Base-by-base conservation (phyloP, 805 yeast species). In the Cyberlindnera veronae region DNA sequence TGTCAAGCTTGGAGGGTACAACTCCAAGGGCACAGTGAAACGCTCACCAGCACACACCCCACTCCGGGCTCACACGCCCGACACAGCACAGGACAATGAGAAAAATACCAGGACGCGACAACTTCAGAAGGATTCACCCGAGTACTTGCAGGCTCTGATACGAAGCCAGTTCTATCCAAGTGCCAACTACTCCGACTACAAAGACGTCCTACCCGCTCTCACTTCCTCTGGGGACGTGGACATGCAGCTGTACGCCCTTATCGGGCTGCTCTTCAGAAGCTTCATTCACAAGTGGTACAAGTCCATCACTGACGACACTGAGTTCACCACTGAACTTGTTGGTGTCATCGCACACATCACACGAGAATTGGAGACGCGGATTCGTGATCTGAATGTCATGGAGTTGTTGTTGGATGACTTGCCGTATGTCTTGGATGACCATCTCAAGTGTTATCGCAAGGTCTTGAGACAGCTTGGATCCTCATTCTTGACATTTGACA, bases 281-380 rank as follows among this genome's bases (percentile, higher is more conserved):
- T 77, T 77, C 47, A 64, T 77, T 3, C 58, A 64, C 16, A 54
- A 63, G 9, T 74, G 79, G 76, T 75, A 76, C 53, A 51, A 51
- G 19, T 45, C 53, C 15, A 51, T 73, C 6, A 60, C 75, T 1
- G 68, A 63, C 33, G 72, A 69, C 36, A 61, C 63, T 2, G 68
- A 69, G 34, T 66, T 77, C 37, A 48, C 62, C 9, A 48, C 40
- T 15, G 80, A 75, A 39, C 41, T 75, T 1, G 53, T 69, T 1
- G 59, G 57, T 16, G 53, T 67, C 2, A 42, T 63, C 9, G 70
- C 76, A 0, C 71, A 67, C 35, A 48, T 72, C 14, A 61, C 67
- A 2, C 56, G 70, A 32, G 57, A 63, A 20, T 29, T 72, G 10
- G 76, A 69, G 29, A n/a, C 32, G 2, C 49, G 71, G 30, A 36